Evolutionary conservation across 495 filamentous ascomycete genomes (phyloP).

Genomic region (Penicillium coprophilum): DNA sequence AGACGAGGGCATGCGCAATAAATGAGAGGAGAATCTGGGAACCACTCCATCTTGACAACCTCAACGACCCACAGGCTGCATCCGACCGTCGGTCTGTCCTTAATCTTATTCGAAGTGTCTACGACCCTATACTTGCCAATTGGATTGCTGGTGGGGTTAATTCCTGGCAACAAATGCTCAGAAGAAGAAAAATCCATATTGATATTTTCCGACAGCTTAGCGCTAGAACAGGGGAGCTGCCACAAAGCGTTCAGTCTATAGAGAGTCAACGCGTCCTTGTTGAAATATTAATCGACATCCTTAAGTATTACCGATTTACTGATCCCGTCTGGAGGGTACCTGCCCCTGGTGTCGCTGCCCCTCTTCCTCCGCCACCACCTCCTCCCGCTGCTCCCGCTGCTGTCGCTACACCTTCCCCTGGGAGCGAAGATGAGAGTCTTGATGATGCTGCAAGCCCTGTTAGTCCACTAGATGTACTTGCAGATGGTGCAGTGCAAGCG

Average conservation of each 20-base stretch:
- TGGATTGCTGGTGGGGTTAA: neutral
- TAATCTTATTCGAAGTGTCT: neutral
- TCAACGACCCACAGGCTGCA: neutral
- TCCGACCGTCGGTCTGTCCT: neutral
- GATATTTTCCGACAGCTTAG: neutral
- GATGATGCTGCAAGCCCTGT: neutral
- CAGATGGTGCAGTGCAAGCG: neutral
- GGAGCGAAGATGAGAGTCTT: too few species aligned
- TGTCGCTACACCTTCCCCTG: neutral
- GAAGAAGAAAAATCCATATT: too few species aligned
- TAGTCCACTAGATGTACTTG: neutral
- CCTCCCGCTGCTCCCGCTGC: neutral
- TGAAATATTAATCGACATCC: neutral
- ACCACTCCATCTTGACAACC: neutral
- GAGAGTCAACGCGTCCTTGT: neutral
- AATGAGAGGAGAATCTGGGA: neutral
- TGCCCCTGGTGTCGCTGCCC: neutral
- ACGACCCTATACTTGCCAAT: neutral
- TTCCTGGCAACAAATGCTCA: neutral
- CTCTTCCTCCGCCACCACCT: neutral
- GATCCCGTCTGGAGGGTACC: conserved; percentile 1
- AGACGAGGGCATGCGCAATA: neutral
- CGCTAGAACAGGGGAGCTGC: neutral
- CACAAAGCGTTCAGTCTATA: neutral
- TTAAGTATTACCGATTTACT: neutral